Conservation (phyloP, 192 early-diverging fungal genomes). For the Phlyctochytrium arcticum region DNA sequence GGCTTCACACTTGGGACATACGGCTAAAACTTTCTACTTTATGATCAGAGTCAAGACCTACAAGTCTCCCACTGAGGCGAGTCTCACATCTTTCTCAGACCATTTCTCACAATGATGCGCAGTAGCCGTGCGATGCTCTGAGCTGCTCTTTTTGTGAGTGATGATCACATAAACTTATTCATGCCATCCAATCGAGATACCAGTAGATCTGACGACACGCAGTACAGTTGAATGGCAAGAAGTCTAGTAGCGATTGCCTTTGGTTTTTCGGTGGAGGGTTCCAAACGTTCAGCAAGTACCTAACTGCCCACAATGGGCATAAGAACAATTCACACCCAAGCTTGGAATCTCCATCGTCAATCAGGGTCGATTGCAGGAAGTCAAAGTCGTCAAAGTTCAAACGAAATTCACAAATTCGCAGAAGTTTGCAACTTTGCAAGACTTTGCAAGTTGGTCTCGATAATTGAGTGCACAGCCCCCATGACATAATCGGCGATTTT, state of each 20-base stretch:
- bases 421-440: too few relatives aligned
- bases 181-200: neutral
- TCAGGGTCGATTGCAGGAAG: too few relatives aligned
- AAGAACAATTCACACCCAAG: neutral
- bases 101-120: constrained; percentile 4
- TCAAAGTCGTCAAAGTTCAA: neutral
- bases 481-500: too few relatives aligned
- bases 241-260: too few relatives aligned
- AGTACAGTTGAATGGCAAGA: constrained; percentile 7
- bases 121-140: neutral
- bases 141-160: neutral
- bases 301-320: neutral
- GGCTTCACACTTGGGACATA: neutral
- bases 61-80: neutral
- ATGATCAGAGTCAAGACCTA: neutral
- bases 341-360: neutral
- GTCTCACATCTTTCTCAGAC: neutral
- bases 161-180: neutral
- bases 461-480: too few relatives aligned
- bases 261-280: too few relatives aligned
- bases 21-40: neutral
- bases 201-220: neutral
- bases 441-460: too few relatives aligned
- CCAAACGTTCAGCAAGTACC: too few relatives aligned
- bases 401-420: neutral